Base-by-base conservation (phyloP, 768 basidiomycete genomes). In the Rhizopogon sp. region DNA sequence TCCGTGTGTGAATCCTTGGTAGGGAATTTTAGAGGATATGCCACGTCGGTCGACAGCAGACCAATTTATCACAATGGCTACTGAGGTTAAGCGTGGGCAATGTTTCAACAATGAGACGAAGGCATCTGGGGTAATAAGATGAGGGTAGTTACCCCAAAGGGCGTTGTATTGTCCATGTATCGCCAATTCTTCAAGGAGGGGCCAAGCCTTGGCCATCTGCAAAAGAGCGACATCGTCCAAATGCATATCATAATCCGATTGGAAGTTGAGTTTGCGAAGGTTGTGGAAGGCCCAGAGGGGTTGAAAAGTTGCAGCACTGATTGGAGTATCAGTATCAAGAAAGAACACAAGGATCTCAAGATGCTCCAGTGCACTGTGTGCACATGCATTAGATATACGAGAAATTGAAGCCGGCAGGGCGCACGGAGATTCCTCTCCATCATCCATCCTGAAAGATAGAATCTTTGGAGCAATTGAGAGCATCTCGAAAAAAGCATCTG, bases 161-260 rank as follows among this genome's bases (percentile, higher is more conserved):
- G 8, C 5, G 9, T 9, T 31, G 31, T 2, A 11, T 25, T 9
- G 16, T 16, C 11, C 10, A 35, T 35, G 10, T 14, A 53, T 39
- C 11, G 2, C 6, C 8, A 53, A 20, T 2, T 41, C 11, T 41
- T 55, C 51, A 5, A 55, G 41, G 22, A 31, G 20, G n/a, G 55
- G 55, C 50, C 49, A 52, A 35, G 55, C 55, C 22, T 13, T 52
- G 13, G 20, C 50, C 31, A 43, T 42, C 20, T 52, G 7, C 20
- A 28, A 9, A n/a, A 56, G 39, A 39, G 16, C 10, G 49, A 13
- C 17, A 6, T 54, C 37, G 28, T 51, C 29, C 14, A 54, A 39
- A 5, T 6, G 29, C 31, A 33, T 31, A 8, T 40, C 16, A 8
- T 8, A 9, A 3, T n/a, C 3, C 31, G 11, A 9, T 22, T 20